Base-by-base conservation (phyloP, 129 eudicot genomes). In the Flaveria sonorensis region DNA sequence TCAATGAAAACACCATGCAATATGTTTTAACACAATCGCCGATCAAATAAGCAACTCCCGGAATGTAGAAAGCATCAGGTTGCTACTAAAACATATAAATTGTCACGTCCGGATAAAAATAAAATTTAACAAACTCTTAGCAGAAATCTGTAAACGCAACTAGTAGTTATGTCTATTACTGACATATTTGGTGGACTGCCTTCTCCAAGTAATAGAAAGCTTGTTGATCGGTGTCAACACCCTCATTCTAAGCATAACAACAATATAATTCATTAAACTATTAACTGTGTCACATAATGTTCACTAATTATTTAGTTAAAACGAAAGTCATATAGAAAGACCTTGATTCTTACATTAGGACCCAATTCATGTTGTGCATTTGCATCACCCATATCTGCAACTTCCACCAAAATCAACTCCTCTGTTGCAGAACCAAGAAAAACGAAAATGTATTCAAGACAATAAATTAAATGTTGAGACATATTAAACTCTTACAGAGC, bases 381-480 rank as follows among this genome's bases (percentile, higher is more conserved):
- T 68, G 95, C 81, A 81, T 93, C 81, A 32, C 98, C 98, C 97
- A 93, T 93, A 76, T 93, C 89, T 50, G 96, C 97, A 72, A 92
- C 96, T 93, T 93, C 96, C 36, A 90, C 88, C 68, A 93, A 76
- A 85, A 64, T 97, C 96, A 87, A 93, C 92, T 70, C 97, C 96
- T 68, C 95, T 93, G 64, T 73, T 24, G 46, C 78, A 76, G 84
- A 45, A 75, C 42, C 30, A 62, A 45, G 66, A 78, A 7, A 19
- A 13, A 5, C 12, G 68, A 51, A 36, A 42, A 20, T 10, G 19
- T 43, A 59, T 18, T 18, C 7, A 23, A 26, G 56, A 11, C 60
- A 60, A 47, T 28, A 23, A 42, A 52, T 70, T 69, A 83, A 20
- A 45, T 40, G 32, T 62, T 46, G 64, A 73, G 68, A 76, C 40